Evolutionary conservation across 345 rosid genomes (phyloP).

Genomic region (Euphorbia lathyris): DNA sequence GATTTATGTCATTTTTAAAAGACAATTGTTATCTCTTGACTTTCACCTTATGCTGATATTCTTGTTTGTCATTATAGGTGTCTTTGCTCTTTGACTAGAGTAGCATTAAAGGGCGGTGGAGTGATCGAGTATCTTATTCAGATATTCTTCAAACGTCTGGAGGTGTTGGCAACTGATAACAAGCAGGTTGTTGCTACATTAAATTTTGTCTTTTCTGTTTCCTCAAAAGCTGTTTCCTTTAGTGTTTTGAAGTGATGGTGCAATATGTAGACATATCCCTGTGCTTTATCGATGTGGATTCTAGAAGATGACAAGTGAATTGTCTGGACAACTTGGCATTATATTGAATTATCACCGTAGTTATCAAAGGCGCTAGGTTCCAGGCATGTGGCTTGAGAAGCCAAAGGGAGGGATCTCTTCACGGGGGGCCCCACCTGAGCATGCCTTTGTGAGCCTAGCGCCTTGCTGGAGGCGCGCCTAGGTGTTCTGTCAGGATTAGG

Average conservation of each 20-base stretch:
- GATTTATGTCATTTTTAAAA: not conserved
- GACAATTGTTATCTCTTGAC: not conserved
- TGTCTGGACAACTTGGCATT: not conserved
- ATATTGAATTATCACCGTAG: not conserved
- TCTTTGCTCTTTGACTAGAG: conserved; percentile 79
- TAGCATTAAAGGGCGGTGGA: conserved; percentile 65
- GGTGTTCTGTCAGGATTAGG: no score
- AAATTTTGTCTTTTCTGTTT: not conserved
- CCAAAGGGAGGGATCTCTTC: no score
- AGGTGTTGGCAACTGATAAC: conserved; percentile 62
- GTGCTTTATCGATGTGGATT: not conserved
- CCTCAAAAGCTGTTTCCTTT: not conserved
- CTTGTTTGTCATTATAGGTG: conserved; percentile 52
- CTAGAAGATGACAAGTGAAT: not conserved
- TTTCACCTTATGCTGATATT: conserved; percentile 5
- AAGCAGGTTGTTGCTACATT: conserved; percentile 64
- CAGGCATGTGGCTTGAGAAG: no score
- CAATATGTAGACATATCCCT: not conserved
- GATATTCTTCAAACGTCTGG: conserved; percentile 81
- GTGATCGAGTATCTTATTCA: conserved; percentile 82
- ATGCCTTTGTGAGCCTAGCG: no score
- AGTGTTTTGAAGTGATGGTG: not conserved
- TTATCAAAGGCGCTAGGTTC: no score
- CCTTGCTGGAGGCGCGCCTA: no score
- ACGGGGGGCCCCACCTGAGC: no score